A percentile compares a stretch with the other conserved stretches of the same genome.
These are phyloP conservation scores for Sporothrix variecibatus DNA, from an alignment of 2,329 filamentous ascomycete genomes.

Conservation along the genomic window DNA sequence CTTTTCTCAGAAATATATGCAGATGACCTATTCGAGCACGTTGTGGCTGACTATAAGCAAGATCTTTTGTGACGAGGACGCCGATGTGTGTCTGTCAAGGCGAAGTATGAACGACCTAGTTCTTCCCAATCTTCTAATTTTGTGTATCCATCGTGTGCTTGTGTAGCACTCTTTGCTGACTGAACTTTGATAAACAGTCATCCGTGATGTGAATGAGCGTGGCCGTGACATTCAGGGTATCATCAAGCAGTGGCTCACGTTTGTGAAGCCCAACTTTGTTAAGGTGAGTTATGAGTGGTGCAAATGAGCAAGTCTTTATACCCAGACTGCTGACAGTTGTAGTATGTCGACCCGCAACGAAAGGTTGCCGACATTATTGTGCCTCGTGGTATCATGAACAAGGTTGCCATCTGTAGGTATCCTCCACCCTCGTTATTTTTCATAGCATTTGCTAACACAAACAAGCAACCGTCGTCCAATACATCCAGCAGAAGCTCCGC, in stretches of 20 bases:
- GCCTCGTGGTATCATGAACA: slow-evolving; percentile 90
- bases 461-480: slow-evolving; percentile 88
- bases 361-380: slow-evolving; percentile 94
- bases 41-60: slow-evolving; percentile 33
- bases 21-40: not conserved
- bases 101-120: slow-evolving; percentile 61
- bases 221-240: slow-evolving; percentile 91
- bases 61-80: slow-evolving; percentile 97
- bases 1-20: slow-evolving; percentile 1
- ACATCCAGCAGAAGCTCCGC: slow-evolving; percentile 82
- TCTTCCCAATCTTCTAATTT: slow-evolving; percentile 22
- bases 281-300: slow-evolving; percentile 48
- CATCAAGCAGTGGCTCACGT: slow-evolving; percentile 97
- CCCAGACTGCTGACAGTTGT: not conserved
- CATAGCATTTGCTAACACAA: not conserved
- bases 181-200: slow-evolving; percentile 52
- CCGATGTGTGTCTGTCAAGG: slow-evolving; percentile 87
- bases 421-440: not conserved
- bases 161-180: slow-evolving; percentile 21
- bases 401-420: slow-evolving; percentile 75
- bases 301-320: not conserved
- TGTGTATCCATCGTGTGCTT: not conserved
- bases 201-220: slow-evolving; percentile 85
- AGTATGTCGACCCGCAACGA: slow-evolving; percentile 88
- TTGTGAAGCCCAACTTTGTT: slow-evolving; percentile 95